phyloP scores from a whole-genome alignment of 805 yeast species.

The Lipomyces spencermartinsiae region DNA sequence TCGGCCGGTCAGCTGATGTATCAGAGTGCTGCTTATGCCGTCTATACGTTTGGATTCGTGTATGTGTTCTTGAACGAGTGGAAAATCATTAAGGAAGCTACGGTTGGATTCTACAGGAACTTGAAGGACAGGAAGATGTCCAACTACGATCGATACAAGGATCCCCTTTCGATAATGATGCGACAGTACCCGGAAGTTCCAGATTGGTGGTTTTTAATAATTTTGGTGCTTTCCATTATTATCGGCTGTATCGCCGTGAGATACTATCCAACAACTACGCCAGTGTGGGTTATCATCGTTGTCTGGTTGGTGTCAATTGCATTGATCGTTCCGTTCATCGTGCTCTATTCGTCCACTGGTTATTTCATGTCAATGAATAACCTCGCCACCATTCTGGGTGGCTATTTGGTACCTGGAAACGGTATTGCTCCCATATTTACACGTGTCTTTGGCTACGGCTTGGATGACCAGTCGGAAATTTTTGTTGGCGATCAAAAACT shows the following conservation, averaged over 20 bases:
- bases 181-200: constrained; percentile 69
- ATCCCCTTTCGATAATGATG: constrained; percentile 48
- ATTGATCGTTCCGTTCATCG: constrained; percentile 65
- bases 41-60: constrained; percentile 59
- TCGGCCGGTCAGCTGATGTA: constrained; percentile 58
- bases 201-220: constrained; percentile 40
- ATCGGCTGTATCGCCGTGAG: constrained; percentile 46
- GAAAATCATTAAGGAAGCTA: constrained; percentile 58
- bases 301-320: constrained; percentile 60
- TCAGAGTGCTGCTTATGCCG: constrained; percentile 59
- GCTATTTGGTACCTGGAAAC: constrained; percentile 63
- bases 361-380: constrained; percentile 52
- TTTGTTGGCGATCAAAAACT: constrained; percentile 51
- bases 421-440: constrained; percentile 57
- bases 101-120: constrained; percentile 57
- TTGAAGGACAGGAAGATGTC: constrained; percentile 50
- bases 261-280: constrained; percentile 50
- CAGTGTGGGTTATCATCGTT: constrained; percentile 67
- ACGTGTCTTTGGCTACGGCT: constrained; percentile 42
- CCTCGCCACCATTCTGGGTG: constrained; percentile 55
- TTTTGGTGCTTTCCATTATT: constrained; percentile 53
- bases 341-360: constrained; percentile 69
- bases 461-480: constrained; percentile 54
- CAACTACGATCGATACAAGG: constrained; percentile 61
- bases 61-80: constrained; percentile 54